Percentiles rank a stretch among this genome's conserved stretches.
Evolutionary conservation across 495 filamentous ascomycete species (phyloP).

Genomic region (Penicillium maclennaniae): DNA sequence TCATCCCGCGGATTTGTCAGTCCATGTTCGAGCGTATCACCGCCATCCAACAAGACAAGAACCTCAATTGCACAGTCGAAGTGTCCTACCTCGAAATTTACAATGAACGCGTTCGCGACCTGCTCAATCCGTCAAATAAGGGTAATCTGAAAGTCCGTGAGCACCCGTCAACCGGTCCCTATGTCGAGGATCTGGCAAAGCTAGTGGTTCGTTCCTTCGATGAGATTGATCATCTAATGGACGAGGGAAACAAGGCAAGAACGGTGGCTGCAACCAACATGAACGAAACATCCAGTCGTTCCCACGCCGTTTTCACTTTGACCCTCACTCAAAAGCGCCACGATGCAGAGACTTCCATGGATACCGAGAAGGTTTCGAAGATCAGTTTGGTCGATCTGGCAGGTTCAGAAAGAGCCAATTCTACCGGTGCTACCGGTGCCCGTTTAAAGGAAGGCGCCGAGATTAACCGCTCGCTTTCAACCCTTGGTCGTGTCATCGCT

Average conservation of each 20-base stretch:
- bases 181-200: constrained; percentile 97
- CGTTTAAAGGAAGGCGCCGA: constrained; percentile 97
- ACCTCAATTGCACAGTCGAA: constrained; percentile 85
- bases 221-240: constrained; percentile 97
- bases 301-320: constrained; percentile 96
- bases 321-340: constrained; percentile 92
- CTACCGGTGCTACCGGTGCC: constrained; percentile 92
- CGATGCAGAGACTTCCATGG: constrained; percentile 91
- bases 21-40: constrained; percentile 91
- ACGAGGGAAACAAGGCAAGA: constrained; percentile 97
- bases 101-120: constrained; percentile 95
- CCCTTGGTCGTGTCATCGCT: constrained; percentile 96
- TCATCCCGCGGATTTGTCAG: constrained; percentile 97
- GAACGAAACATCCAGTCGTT: constrained; percentile 98
- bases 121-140: constrained; percentile 94
- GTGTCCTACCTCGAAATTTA: constrained; percentile 99
- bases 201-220: constrained; percentile 94
- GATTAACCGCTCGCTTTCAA: constrained; percentile 96
- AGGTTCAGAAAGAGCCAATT: constrained; percentile 93
- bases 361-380: constrained; percentile 94
- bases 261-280: constrained; percentile 99
- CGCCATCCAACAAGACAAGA: constrained; percentile 69
- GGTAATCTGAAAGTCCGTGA: constrained; percentile 96
- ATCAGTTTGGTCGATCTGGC: constrained; percentile 98
- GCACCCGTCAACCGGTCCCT: constrained; percentile 94